Base-by-base conservation (phyloP, 371 early-diverging fungal species). In the Syncephalastrum racemosum region DNA sequence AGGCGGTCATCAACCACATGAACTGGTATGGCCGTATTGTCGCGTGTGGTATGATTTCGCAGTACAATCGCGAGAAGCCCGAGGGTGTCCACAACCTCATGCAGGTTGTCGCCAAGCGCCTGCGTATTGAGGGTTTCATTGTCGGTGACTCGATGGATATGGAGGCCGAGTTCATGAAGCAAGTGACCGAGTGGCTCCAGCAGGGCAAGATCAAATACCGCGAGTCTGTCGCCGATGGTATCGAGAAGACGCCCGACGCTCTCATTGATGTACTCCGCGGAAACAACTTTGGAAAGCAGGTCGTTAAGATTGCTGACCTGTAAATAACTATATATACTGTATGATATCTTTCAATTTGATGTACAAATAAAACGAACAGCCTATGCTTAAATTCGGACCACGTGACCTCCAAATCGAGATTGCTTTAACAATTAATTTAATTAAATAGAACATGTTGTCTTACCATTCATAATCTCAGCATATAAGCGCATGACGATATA, bases 241-340 rank as follows among this genome's bases (percentile, higher is more conserved):
- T 94, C 53, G 93, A 91, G 49, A 88, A 83, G 49, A 83, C 90
- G 7, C 93, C 93, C 13, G 68, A 79, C 40, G 92, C 90, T 2
- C 80, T 93, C 42, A 68, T 91, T 22, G 85, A 83, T 50, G 72
- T 95, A 59, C 80, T 92, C 60, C 81, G 83, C 54, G 93, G 94
- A 43, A 81, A 72, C 23, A 93, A 93, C 77, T 84, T 85, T 58
- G 95, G 95, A 50, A 95, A 95, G 82, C 81, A 85, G 71, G 65
- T 92, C 20, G 79, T 94, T 63, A 84, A 90, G 69, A 82, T 88
- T 62, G 78, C 78, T 31, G 36, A 31, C 36, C 10, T 31, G 36
- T 31, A 31, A 31, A 31, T 10, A 31, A 12, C 36, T 31, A 31
- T 31, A 31, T 12, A 31, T 31, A 31, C 7, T 31, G 36, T 31